Evolutionary conservation across 2,329 filamentous ascomycete species (phyloP).

Genomic region (Penicillium brevicompactum): DNA sequence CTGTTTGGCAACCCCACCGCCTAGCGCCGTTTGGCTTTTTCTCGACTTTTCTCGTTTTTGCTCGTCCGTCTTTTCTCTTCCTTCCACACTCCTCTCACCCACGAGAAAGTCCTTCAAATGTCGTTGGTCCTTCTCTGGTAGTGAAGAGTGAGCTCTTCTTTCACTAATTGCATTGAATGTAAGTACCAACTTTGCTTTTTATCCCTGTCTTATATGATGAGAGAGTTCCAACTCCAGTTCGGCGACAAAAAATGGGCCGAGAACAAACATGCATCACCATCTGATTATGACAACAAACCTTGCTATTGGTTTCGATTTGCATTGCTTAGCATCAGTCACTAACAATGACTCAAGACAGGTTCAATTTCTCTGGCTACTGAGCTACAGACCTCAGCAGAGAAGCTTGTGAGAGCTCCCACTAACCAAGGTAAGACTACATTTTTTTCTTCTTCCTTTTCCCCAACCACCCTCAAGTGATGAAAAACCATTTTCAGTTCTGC

Average conservation of each 20-base stretch:
- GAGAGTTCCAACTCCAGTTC: constrained; percentile 54
- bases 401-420: constrained; percentile 9
- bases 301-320: constrained; percentile 6
- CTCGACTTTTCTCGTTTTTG: constrained; percentile 19
- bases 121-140: constrained; percentile 4
- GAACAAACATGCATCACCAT: constrained; percentile 66
- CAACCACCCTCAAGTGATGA: constrained; percentile 46
- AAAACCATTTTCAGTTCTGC: constrained; percentile 62
- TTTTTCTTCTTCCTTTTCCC: constrained; percentile 4
- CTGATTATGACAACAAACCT: constrained; percentile 41
- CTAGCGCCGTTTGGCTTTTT: constrained; percentile 20
- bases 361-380: background rate
- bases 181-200: constrained; percentile 21
- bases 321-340: constrained; percentile 12
- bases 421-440: constrained; percentile 18
- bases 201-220: constrained; percentile 48
- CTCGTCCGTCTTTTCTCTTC: constrained; percentile 21
- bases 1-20: constrained; percentile 37
- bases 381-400: background rate
- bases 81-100: constrained; percentile 19
- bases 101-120: constrained; percentile 24
- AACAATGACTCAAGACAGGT: constrained; percentile 19
- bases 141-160: background rate
- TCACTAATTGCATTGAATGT: constrained; percentile 26
- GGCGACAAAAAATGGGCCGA: constrained; percentile 58